These are phyloP conservation scores for Populus simonii DNA, from an alignment of 345 rosid species.

Conservation along the genomic window DNA sequence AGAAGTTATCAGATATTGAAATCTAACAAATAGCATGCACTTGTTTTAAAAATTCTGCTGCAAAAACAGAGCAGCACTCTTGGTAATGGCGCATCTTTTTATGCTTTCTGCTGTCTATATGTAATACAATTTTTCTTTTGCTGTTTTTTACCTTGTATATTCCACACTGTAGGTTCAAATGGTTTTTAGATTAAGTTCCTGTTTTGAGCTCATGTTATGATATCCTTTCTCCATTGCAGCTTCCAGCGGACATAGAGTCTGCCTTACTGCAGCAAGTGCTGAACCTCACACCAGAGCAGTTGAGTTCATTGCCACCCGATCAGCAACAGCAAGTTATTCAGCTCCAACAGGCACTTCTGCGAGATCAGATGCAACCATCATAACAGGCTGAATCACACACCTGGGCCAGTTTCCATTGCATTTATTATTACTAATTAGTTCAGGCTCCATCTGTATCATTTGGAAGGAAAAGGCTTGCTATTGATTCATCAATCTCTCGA, in stretches of 20 bases:
- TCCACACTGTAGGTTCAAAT: not conserved
- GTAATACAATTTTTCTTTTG: not conserved
- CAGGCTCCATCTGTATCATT: constrained; percentile 3
- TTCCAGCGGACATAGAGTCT: constrained; percentile 59
- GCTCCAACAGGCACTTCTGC: constrained; percentile 70
- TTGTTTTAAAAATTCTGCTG: no score
- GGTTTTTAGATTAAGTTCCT: not conserved
- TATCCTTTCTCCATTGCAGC: constrained; percentile 32
- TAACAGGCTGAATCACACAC: constrained; percentile 21
- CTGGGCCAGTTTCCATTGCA: not conserved
- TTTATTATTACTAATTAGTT: not conserved
- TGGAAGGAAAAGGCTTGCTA: constrained; percentile 10
- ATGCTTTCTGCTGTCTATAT: not conserved
- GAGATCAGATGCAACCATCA: constrained; percentile 54
- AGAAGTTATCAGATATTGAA: no score
- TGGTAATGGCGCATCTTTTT: not conserved
- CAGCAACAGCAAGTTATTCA: constrained; percentile 82
- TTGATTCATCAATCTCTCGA: constrained; percentile 5
- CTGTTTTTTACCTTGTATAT: not conserved
- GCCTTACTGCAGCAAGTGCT: constrained; percentile 81
- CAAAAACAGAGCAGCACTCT: not conserved
- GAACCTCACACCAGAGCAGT: constrained; percentile 78
- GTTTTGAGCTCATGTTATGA: not conserved
- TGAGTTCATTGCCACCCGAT: constrained; percentile 75
- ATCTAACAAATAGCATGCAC: no score